Conservation (phyloP, 441 rosid species). For the Erysimum cheiri region DNA sequence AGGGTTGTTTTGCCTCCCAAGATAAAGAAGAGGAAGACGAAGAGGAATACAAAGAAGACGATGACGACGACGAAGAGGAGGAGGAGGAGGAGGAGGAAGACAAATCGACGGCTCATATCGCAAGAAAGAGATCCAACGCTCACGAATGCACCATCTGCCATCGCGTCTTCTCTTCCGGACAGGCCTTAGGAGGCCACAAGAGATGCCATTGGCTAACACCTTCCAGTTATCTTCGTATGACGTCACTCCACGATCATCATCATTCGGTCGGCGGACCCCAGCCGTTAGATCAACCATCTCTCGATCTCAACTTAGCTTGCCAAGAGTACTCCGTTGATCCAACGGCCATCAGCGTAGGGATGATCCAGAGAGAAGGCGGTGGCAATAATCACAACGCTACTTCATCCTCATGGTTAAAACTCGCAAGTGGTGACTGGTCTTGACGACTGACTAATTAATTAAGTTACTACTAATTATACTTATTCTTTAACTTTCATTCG, state of each 20-base stretch:
- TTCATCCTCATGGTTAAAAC: conserved; percentile 46
- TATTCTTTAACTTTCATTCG: conserved; percentile 17
- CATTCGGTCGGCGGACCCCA: conserved; percentile 29
- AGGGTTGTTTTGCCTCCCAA: conserved; percentile 94
- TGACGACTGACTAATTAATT: conserved; percentile 20
- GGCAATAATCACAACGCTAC: conserved; percentile 22
- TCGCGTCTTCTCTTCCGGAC: conserved; percentile 89
- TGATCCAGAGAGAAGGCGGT: conserved; percentile 32
- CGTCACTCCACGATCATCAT: conserved; percentile 35
- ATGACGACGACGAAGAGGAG: conserved; percentile 51
- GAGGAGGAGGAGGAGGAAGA: conserved; percentile 68
- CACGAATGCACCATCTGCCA: conserved; percentile 95
- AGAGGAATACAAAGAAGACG: conserved; percentile 58
- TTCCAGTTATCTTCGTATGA: conserved; percentile 49
- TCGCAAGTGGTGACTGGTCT: conserved; percentile 47
- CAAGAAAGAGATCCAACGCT: conserved; percentile 72
- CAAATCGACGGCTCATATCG: conserved; percentile 47
- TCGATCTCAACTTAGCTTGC: conserved; percentile 47
- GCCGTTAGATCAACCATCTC: conserved; percentile 41
- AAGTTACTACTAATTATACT: conserved; percentile 12
- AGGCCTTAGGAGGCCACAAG: conserved; percentile 96
- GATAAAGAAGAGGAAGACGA: conserved; percentile 57
- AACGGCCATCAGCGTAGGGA: conserved; percentile 36
- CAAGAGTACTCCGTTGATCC: conserved; percentile 44
- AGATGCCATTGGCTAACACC: conserved; percentile 98